These are phyloP conservation scores for Exsudoporus frostii DNA, from an alignment of 768 basidiomycete genomes.

Conservation along the genomic window DNA sequence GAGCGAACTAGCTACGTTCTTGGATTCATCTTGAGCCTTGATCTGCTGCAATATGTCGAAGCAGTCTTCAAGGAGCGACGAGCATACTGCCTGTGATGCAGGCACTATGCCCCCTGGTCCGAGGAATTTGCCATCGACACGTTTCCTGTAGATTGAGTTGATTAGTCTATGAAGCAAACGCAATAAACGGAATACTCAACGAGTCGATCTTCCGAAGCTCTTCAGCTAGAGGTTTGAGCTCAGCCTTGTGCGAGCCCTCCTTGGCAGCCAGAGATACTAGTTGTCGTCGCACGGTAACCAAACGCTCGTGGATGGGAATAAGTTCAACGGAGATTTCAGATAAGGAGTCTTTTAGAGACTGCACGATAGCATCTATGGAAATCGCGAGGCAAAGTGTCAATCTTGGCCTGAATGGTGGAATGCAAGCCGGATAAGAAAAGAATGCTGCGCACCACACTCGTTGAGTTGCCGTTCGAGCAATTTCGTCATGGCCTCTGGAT, in stretches of 20 bases:
- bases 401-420: not conserved
- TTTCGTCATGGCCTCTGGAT: conserved; percentile 83
- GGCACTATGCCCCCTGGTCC: conserved; percentile 90
- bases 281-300: conserved; percentile 85
- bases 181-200: conserved; percentile 59
- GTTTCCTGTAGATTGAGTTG: conserved; percentile 52
- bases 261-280: conserved; percentile 86
- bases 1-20: conserved; percentile 78
- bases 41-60: conserved; percentile 97
- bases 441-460: conserved; percentile 74
- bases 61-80: conserved; percentile 91
- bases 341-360: conserved; percentile 77
- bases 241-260: conserved; percentile 78
- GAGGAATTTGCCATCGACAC: conserved; percentile 94
- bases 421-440: conserved; percentile 4
- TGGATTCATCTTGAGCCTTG: conserved; percentile 86
- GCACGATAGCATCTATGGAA: conserved; percentile 66
- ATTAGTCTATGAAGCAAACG: conserved; percentile 9
- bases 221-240: conserved; percentile 86
- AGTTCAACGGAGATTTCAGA: conserved; percentile 88
- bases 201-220: conserved; percentile 95
- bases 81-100: conserved; percentile 85
- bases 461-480: conserved; percentile 88
- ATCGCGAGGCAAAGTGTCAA: not conserved
- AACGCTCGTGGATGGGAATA: conserved; percentile 82